phyloP scores from a whole-genome alignment of 2,329 filamentous ascomycete species.

The Cordyceps farinosa region DNA sequence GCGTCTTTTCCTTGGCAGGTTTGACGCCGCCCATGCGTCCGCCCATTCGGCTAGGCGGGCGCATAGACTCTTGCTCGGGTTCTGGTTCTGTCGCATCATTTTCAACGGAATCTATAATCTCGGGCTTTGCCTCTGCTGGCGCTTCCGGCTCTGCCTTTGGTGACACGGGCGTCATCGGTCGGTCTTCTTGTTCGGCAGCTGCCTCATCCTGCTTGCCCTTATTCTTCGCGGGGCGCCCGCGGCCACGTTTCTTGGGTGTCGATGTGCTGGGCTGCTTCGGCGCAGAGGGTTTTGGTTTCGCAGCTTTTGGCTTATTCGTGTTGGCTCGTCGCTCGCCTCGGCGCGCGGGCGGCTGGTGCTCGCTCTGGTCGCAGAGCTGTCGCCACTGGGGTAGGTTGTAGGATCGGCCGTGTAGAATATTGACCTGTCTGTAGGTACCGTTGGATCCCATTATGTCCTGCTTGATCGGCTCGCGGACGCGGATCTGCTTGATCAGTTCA shows the following conservation, averaged over 20 bases:
- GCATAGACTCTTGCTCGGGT: slow-evolving; percentile 33
- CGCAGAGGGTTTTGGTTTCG: slow-evolving; percentile 37
- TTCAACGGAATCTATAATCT: slow-evolving; percentile 29
- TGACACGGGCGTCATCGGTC: slow-evolving; percentile 58
- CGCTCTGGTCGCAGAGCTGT: slow-evolving; percentile 85
- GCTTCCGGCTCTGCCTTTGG: slow-evolving; percentile 40
- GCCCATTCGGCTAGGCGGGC: slow-evolving; percentile 21
- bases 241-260: slow-evolving; percentile 38
- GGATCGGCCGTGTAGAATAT: slow-evolving; percentile 90
- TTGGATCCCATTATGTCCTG: slow-evolving; percentile 97
- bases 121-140: slow-evolving; percentile 24
- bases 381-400: slow-evolving; percentile 98
- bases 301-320: slow-evolving; percentile 48
- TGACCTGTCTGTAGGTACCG: slow-evolving; percentile 94
- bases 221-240: slow-evolving; percentile 37
- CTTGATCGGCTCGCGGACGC: slow-evolving; percentile 94
- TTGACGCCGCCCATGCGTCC: slow-evolving; percentile 44
- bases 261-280: slow-evolving; percentile 31
- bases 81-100: slow-evolving; percentile 42
- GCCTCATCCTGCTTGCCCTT: slow-evolving; percentile 34
- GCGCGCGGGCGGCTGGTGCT: slow-evolving; percentile 89
- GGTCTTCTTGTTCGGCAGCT: slow-evolving; percentile 39
- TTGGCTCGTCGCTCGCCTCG: slow-evolving; percentile 75
- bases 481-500: slow-evolving; percentile 84
- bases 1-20: slow-evolving; percentile 56